Conservation (phyloP, 805 yeast species). For the Suhomyces kilbournensis region DNA sequence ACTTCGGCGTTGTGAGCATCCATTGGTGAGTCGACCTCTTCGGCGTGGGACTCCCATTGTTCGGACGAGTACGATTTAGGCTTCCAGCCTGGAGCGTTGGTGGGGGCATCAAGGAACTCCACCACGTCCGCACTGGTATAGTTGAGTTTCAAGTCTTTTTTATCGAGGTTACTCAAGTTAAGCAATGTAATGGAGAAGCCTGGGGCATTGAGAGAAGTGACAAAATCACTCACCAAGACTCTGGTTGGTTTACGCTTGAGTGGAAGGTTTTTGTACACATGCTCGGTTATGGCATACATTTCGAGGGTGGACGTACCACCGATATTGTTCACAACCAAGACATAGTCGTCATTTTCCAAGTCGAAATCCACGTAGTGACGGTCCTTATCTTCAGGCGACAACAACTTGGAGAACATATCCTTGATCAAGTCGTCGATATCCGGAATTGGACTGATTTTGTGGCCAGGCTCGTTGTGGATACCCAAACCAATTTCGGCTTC, state of each 20-base stretch:
- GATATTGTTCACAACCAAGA: constrained; percentile 73
- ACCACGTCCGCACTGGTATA: constrained; percentile 34
- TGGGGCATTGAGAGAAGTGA: constrained; percentile 88
- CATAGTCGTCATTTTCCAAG: constrained; percentile 57
- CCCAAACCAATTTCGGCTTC: constrained; percentile 94
- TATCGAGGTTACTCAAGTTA: constrained; percentile 55
- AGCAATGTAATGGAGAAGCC: constrained; percentile 85
- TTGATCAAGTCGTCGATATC: constrained; percentile 55
- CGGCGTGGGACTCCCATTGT: constrained; percentile 28
- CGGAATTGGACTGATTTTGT: constrained; percentile 66
- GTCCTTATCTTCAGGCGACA: constrained; percentile 65
- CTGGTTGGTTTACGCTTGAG: constrained; percentile 62
- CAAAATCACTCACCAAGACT: constrained; percentile 71
- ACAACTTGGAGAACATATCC: constrained; percentile 58
- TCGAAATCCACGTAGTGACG: constrained; percentile 76
- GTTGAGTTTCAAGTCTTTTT: constrained; percentile 18
- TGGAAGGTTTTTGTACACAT: constrained; percentile 52
- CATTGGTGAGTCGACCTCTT: constrained; percentile 32
- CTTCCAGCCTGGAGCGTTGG: constrained; percentile 85
- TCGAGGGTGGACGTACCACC: constrained; percentile 89
- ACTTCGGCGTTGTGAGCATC: constrained; percentile 15
- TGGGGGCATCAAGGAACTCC: constrained; percentile 62
- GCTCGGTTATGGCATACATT: constrained; percentile 65
- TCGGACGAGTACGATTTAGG: constrained; percentile 32
- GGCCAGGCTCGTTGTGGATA: constrained; percentile 93